Evolutionary conservation across 2,329 filamentous ascomycete species (phyloP).

Genomic region (Trichoderma oligosporum): DNA sequence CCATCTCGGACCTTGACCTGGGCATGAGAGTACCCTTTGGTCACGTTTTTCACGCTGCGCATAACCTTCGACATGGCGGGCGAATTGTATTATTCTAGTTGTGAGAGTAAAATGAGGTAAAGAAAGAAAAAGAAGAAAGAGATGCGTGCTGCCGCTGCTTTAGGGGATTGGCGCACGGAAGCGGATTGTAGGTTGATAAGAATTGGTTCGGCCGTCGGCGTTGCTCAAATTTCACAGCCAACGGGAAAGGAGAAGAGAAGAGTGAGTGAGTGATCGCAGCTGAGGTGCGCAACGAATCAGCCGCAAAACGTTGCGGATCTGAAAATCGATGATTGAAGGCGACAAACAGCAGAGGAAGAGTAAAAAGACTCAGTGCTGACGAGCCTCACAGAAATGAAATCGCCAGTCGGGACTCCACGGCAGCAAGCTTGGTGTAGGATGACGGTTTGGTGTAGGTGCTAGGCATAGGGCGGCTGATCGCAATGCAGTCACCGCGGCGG

Average conservation of each 20-base stretch:
- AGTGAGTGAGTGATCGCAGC: not conserved
- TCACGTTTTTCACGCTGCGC: slow-evolving; percentile 97
- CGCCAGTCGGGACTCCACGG: slow-evolving; percentile 5
- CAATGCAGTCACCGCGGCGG: slow-evolving; percentile 7
- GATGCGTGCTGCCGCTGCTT: not conserved
- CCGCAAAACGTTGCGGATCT: slow-evolving; percentile 1
- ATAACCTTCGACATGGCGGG: slow-evolving; percentile 89
- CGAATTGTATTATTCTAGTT: slow-evolving; percentile 21
- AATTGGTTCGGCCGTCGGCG: too few relatives aligned
- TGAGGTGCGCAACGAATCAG: slow-evolving; percentile 7
- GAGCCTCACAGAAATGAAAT: slow-evolving; percentile 1
- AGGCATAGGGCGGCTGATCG: slow-evolving; percentile 17
- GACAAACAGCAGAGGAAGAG: not conserved
- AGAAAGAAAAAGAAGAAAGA: not conserved
- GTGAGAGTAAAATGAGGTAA: not conserved
- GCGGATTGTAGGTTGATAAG: not conserved
- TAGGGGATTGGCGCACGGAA: not conserved
- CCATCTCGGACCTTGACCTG: slow-evolving; percentile 99
- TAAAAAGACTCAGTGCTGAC: not conserved
- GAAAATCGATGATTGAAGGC: not conserved
- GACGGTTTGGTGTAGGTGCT: not conserved
- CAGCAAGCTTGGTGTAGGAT: slow-evolving; percentile 7
- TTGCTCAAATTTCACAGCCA: slow-evolving; percentile 1
- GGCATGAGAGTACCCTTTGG: slow-evolving; percentile 93
- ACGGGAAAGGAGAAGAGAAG: slow-evolving; percentile 13